These are phyloP conservation scores for Elsinoe necatrix DNA, from an alignment of 2,329 filamentous ascomycete genomes.

Conservation along the genomic window DNA sequence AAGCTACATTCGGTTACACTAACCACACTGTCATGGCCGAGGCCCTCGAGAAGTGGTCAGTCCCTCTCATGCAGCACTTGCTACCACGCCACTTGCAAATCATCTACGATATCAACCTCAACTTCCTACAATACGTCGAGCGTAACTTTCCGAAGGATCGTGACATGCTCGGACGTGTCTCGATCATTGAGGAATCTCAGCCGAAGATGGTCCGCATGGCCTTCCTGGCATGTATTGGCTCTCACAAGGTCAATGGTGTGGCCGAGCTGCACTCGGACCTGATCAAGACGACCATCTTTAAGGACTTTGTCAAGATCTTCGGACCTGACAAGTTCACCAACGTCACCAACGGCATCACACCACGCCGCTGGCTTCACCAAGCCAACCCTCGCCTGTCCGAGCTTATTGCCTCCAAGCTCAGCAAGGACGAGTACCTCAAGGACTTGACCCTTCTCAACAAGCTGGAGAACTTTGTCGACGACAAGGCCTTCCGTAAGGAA, in stretches of 20 bases:
- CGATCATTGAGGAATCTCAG: slow-evolving; percentile 93
- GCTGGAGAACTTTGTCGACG: slow-evolving; percentile 73
- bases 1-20: slow-evolving; percentile 78
- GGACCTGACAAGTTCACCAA: slow-evolving; percentile 97
- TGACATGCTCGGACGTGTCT: slow-evolving; percentile 78
- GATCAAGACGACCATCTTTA: slow-evolving; percentile 99
- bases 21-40: slow-evolving; percentile 98
- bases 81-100: slow-evolving; percentile 92
- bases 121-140: slow-evolving; percentile 86
- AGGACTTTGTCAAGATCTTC: slow-evolving; percentile 92
- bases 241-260: slow-evolving; percentile 98
- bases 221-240: slow-evolving; percentile 86
- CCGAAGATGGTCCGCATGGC: slow-evolving; percentile 99
- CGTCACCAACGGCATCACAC: slow-evolving; percentile 96
- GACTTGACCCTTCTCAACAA: slow-evolving; percentile 81
- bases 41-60: slow-evolving; percentile 96
- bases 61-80: slow-evolving; percentile 82
- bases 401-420: slow-evolving; percentile 82
- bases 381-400: slow-evolving; percentile 89
- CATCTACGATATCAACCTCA: slow-evolving; percentile 96
- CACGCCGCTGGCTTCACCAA: slow-evolving; percentile 92
- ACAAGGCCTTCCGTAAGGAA: slow-evolving; percentile 84
- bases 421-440: slow-evolving; percentile 75
- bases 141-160: slow-evolving; percentile 81
- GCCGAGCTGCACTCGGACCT: slow-evolving; percentile 95